A percentile compares a stretch with the other conserved stretches of the same genome.
phyloP scores from a whole-genome alignment of 306 rosid genomes.

The Lathyrus oleraceus region DNA sequence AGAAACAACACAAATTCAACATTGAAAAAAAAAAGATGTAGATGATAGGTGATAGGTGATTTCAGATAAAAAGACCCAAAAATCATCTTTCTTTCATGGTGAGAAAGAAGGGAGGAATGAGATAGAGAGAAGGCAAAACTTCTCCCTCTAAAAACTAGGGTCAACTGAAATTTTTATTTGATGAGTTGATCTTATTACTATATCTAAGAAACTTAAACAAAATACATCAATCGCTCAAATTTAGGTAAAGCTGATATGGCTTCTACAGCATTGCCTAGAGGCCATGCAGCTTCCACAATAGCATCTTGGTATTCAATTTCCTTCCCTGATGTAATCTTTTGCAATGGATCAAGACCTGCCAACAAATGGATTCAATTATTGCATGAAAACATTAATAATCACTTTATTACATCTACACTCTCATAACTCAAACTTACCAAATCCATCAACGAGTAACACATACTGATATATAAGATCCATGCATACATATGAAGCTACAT shows the following conservation, averaged over 20 bases:
- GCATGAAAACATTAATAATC: not conserved
- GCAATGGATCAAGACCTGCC: slow-evolving; percentile 69
- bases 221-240: slow-evolving; percentile 24
- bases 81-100: too few species aligned
- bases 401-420: not conserved
- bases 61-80: too few species aligned
- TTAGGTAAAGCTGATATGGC: slow-evolving; percentile 27
- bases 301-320: slow-evolving; percentile 54
- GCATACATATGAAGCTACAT: slow-evolving; percentile 59
- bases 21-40: too few species aligned
- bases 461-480: slow-evolving; percentile 79
- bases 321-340: slow-evolving; percentile 64
- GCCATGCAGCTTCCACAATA: slow-evolving; percentile 77
- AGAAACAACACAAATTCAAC: too few species aligned
- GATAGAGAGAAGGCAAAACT: too few species aligned
- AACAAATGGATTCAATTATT: not conserved
- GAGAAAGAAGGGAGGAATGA: too few species aligned
- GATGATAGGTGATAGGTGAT: too few species aligned
- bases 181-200: not conserved
- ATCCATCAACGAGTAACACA: slow-evolving; percentile 70
- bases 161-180: too few species aligned
- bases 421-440: slow-evolving; percentile 50
- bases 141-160: too few species aligned
- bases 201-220: not conserved
- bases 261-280: slow-evolving; percentile 81